A percentile compares a stretch with the other conserved stretches of the same genome.
These are phyloP conservation scores for Coemansia sp. DNA, from an alignment of 192 early-diverging fungal species.

Conservation along the genomic window DNA sequence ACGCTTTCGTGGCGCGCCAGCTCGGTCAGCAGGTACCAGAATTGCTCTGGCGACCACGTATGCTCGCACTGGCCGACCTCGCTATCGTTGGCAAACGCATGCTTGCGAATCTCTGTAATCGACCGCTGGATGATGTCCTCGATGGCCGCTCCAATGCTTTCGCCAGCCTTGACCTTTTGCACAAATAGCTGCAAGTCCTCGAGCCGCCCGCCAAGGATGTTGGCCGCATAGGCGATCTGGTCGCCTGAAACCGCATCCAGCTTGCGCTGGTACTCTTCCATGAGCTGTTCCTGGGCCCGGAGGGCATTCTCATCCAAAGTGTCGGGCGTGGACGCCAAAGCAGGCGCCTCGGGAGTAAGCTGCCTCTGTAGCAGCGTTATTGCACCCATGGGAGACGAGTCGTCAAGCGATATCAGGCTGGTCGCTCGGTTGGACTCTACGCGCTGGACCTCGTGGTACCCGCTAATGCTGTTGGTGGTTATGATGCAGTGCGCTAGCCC, in stretches of 20 bases:
- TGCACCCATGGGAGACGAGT: slow-evolving; percentile 41
- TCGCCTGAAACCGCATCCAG: slow-evolving; percentile 28
- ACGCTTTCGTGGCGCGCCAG: slow-evolving; percentile 62
- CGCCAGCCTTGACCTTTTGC: slow-evolving; percentile 81
- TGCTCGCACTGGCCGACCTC: slow-evolving; percentile 39
- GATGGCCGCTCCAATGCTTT: slow-evolving; percentile 61
- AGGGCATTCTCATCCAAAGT: neutral
- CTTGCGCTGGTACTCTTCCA: slow-evolving; percentile 12
- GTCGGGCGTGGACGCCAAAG: neutral
- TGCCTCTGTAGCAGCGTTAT: slow-evolving; percentile 44
- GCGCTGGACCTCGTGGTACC: slow-evolving; percentile 62
- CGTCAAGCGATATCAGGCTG: slow-evolving; percentile 42
- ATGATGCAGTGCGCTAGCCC: slow-evolving; percentile 90
- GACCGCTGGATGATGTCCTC: slow-evolving; percentile 78
- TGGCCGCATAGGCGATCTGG: slow-evolving; percentile 52
- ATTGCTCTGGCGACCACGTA: slow-evolving; percentile 85
- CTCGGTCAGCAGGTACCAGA: slow-evolving; percentile 80
- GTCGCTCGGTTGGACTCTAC: slow-evolving; percentile 43
- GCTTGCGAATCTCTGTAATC: slow-evolving; percentile 85
- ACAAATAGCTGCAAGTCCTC: slow-evolving; percentile 88
- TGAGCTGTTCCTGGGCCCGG: neutral
- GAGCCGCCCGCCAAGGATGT: slow-evolving; percentile 82
- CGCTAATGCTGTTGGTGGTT: slow-evolving; percentile 70
- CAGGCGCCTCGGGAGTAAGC: slow-evolving; percentile 21
- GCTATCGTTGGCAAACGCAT: slow-evolving; percentile 69